Evolutionary conservation across 1,139 yeast species (phyloP).

Genomic region (Magnusiomyces suaveolens): DNA sequence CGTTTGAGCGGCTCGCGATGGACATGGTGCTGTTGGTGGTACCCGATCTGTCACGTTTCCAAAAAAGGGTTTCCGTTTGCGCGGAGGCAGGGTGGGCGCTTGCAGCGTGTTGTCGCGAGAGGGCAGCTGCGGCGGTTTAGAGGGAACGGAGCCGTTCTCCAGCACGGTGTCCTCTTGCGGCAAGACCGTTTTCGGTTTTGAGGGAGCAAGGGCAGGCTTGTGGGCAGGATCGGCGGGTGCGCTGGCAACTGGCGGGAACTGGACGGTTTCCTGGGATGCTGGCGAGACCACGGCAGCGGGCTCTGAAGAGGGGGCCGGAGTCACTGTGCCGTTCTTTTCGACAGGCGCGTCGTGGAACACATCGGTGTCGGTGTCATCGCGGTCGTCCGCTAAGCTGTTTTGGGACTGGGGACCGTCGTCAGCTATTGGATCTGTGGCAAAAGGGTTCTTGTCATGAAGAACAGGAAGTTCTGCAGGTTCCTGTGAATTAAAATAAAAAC

Average conservation of each 20-base stretch:
- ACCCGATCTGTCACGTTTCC: conserved; percentile 30
- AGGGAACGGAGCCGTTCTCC: too few relatives aligned
- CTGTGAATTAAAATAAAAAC: background rate
- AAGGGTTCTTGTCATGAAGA: background rate
- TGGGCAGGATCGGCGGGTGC: background rate
- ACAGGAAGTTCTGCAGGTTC: background rate
- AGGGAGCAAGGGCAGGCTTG: background rate
- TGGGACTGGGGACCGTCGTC: background rate
- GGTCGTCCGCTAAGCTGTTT: background rate
- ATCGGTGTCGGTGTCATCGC: conserved; percentile 5
- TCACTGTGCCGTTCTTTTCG: background rate
- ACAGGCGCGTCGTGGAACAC: conserved; percentile 6
- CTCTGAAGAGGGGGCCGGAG: background rate
- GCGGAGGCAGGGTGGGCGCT: conserved; percentile 27
- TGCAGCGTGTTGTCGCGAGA: conserved; percentile 10
- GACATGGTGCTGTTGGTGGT: conserved; percentile 29
- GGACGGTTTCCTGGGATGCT: background rate
- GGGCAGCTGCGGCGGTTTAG: conserved; percentile 6
- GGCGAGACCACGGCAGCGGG: background rate
- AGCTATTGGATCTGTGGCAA: background rate
- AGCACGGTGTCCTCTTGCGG: background rate
- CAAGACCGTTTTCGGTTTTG: background rate
- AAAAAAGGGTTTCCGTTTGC: conserved; percentile 30
- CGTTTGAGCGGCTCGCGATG: conserved; percentile 28
- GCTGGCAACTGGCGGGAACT: background rate